These are phyloP conservation scores for Candida odintsovae DNA, from an alignment of 805 yeast genomes.

Conservation along the genomic window DNA sequence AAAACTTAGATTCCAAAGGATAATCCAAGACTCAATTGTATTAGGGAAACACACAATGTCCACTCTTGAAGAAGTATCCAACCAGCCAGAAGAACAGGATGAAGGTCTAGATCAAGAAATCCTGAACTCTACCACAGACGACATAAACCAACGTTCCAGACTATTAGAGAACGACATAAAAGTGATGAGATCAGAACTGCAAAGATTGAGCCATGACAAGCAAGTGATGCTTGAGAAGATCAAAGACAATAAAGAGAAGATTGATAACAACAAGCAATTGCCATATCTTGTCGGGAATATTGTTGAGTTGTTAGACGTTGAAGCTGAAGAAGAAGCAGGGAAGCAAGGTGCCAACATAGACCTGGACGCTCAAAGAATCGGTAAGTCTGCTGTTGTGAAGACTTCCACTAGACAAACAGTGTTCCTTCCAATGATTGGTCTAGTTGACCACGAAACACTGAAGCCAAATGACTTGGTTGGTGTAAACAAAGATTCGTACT, in stretches of 20 bases:
- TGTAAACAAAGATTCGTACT: constrained; percentile 93
- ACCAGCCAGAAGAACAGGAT: constrained; percentile 27
- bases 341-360: constrained; percentile 94
- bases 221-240: constrained; percentile 89
- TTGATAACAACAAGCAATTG: constrained; percentile 89
- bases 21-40: background rate
- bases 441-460: constrained; percentile 85
- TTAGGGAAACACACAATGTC: constrained; percentile 43
- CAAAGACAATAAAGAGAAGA: constrained; percentile 93
- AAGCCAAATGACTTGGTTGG: constrained; percentile 98
- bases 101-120: constrained; percentile 79
- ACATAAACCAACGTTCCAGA: constrained; percentile 78
- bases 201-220: constrained; percentile 87
- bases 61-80: constrained; percentile 77
- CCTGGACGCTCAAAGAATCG: constrained; percentile 82
- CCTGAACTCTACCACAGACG: constrained; percentile 68
- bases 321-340: constrained; percentile 74
- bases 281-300: constrained; percentile 97
- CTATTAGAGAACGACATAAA: constrained; percentile 92
- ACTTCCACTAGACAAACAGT: constrained; percentile 98
- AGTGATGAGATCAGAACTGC: constrained; percentile 87
- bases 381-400: constrained; percentile 97
- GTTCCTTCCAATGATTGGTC: constrained; percentile 89
- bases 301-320: constrained; percentile 87
- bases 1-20: background rate